Percentiles rank a stretch among this genome's conserved stretches.
Conservation (phyloP, 1,284 basidiomycete species). For the Caloboletus firmus region DNA sequence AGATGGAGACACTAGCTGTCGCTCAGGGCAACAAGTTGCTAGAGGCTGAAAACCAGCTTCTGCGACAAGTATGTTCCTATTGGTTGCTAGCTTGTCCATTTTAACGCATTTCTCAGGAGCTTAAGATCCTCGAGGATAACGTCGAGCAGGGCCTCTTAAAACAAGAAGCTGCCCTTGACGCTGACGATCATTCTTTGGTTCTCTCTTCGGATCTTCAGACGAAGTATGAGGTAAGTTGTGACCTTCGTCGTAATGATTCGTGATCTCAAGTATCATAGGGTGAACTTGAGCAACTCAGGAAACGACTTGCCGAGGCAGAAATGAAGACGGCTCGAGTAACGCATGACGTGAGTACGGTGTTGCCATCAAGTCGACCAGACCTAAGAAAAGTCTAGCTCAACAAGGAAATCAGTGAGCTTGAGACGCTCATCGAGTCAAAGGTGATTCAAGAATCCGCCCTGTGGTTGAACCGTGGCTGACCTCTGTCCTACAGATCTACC, state of each 20-base stretch:
- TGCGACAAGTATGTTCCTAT: constrained; percentile 60
- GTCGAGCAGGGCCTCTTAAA: constrained; percentile 61
- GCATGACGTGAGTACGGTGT: constrained; percentile 58
- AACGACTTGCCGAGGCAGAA: constrained; percentile 66
- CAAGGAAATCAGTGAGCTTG: constrained; percentile 88
- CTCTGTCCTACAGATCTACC: constrained; percentile 67
- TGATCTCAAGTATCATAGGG: constrained; percentile 38
- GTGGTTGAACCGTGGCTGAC: constrained; percentile 12
- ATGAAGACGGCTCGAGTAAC: constrained; percentile 68
- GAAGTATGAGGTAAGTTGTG: constrained; percentile 52
- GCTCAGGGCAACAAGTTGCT: constrained; percentile 67
- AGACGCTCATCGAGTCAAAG: constrained; percentile 88
- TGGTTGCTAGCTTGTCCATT: not conserved
- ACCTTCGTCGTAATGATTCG: not conserved
- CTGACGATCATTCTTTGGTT: constrained; percentile 27
- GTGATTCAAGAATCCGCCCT: constrained; percentile 36
- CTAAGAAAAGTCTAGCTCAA: constrained; percentile 57
- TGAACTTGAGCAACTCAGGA: constrained; percentile 69
- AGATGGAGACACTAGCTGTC: constrained; percentile 73
- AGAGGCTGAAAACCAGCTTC: constrained; percentile 73
- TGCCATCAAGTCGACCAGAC: constrained; percentile 2
- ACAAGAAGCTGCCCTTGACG: constrained; percentile 49
- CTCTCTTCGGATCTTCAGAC: constrained; percentile 42
- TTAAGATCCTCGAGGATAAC: constrained; percentile 72
- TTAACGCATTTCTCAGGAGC: constrained; percentile 48